Percentiles rank a stretch among this genome's conserved stretches.
Evolutionary conservation across 768 basidiomycete species (phyloP).

Genomic region (Hygrophorus pudorinus): DNA sequence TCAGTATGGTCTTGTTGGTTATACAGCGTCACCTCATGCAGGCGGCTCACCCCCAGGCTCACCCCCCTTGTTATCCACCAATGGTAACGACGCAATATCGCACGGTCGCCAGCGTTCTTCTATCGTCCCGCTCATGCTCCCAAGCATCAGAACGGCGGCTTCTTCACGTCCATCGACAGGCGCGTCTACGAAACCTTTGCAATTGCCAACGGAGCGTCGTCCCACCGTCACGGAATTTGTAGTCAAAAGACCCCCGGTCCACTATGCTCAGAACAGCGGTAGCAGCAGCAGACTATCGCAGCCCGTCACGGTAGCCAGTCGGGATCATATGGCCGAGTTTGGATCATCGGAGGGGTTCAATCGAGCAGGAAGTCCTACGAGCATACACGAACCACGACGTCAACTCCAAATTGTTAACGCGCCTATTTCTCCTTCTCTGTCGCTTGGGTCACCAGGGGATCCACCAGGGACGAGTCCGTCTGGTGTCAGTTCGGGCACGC

Average conservation of each 20-base stretch:
- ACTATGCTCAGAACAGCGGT: constrained; percentile 13
- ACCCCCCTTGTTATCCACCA: constrained; percentile 16
- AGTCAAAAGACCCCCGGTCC: constrained; percentile 9
- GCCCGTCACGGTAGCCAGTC: constrained; percentile 9
- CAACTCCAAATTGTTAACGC: constrained; percentile 31
- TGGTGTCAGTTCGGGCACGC: background rate
- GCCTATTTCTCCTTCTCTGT: constrained; percentile 30
- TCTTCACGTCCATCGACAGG: constrained; percentile 36
- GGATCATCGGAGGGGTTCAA: constrained; percentile 9
- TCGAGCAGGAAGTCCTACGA: constrained; percentile 33
- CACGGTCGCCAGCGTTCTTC: constrained; percentile 15
- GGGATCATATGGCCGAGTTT: constrained; percentile 12
- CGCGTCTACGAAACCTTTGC: constrained; percentile 28
- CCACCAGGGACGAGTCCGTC: constrained; percentile 48
- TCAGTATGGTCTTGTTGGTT: constrained; percentile 54
- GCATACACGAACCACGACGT: constrained; percentile 26
- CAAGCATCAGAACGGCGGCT: constrained; percentile 9
- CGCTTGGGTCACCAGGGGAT: constrained; percentile 84
- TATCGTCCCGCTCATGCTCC: constrained; percentile 16
- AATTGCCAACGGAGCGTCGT: constrained; percentile 12
- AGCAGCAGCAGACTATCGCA: constrained; percentile 10
- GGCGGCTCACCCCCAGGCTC: constrained; percentile 27
- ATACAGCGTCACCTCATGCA: constrained; percentile 21
- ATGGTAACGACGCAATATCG: constrained; percentile 12
- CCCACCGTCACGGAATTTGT: constrained; percentile 10